Percentiles rank a stretch among this genome's conserved stretches.
phyloP scores from a whole-genome alignment of 345 rosid genomes.

The Eucalyptus curtisii region DNA sequence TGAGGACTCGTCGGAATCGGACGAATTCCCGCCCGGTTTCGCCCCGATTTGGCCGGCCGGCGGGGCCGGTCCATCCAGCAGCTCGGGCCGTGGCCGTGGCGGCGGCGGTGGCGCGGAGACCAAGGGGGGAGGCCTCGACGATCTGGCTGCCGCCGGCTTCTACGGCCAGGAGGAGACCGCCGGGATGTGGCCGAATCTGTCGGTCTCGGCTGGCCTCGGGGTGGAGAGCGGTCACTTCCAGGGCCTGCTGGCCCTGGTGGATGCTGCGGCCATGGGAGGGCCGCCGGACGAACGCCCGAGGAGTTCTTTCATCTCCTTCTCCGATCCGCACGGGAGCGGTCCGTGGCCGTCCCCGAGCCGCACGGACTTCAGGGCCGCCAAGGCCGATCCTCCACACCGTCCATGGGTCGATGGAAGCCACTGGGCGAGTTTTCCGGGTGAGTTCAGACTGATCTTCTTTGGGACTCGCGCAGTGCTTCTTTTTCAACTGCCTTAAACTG shows the following conservation, averaged over 20 bases:
- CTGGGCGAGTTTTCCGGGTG: conserved; percentile 1
- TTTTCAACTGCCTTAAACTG: neutral
- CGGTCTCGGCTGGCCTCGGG: neutral
- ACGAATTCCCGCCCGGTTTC: conserved; percentile 11
- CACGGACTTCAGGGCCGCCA: neutral
- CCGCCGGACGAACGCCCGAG: neutral
- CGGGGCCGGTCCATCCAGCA: neutral
- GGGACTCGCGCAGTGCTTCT: neutral
- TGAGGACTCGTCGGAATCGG: conserved; percentile 7
- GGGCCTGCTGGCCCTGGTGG: conserved; percentile 44
- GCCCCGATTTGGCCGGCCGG: conserved; percentile 1
- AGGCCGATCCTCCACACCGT: neutral
- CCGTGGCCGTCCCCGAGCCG: neutral
- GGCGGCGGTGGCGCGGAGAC: neutral
- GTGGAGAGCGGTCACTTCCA: conserved; percentile 18
- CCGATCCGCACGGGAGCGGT: neutral
- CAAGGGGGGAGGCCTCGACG: neutral
- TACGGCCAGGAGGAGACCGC: neutral
- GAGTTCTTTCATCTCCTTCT: neutral
- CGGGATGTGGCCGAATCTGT: neutral
- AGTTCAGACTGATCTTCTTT: neutral
- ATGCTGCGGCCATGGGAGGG: conserved; percentile 12
- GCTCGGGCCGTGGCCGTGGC: neutral
- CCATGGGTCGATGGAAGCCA: neutral
- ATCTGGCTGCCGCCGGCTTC: neutral